A percentile compares a stretch with the other conserved stretches of the same genome.
Evolutionary conservation across 305 asterid species (phyloP).

Genomic region (Withania somnifera): DNA sequence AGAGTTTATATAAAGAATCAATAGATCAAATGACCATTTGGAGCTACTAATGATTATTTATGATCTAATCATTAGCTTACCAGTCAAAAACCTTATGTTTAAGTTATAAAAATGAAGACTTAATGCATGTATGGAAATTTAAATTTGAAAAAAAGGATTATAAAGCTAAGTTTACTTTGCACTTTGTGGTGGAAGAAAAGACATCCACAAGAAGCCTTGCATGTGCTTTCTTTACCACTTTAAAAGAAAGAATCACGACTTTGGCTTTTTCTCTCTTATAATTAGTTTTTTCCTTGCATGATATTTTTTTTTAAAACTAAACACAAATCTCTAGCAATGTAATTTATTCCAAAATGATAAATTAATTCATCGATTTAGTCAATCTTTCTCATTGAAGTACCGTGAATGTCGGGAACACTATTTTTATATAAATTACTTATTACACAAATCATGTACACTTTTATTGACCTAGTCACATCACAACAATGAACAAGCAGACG

Average conservation of each 20-base stretch:
- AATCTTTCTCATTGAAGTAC: too few species aligned
- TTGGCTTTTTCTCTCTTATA: not conserved
- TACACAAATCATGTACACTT: not conserved
- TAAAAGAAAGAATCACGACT: not conserved
- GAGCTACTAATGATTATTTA: not conserved
- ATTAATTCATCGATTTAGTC: too few species aligned
- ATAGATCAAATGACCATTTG: not conserved
- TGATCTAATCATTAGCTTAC: not conserved
- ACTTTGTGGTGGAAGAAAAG: slow-evolving; percentile 2
- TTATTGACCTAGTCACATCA: not conserved
- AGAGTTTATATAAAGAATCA: not conserved
- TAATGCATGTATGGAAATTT: not conserved
- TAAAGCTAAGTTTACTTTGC: not conserved
- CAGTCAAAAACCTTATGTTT: not conserved
- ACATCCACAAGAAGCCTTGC: slow-evolving; percentile 6
- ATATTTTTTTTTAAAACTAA: too few species aligned
- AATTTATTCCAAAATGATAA: not conserved
- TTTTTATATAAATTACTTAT: not conserved
- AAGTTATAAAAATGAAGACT: not conserved
- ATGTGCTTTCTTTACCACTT: slow-evolving; percentile 9
- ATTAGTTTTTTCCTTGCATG: not conserved
- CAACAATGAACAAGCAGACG: not conserved
- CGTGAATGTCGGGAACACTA: too few species aligned
- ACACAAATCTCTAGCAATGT: too few species aligned
- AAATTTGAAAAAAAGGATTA: not conserved